Evolutionary conservation across 768 basidiomycete genomes (phyloP).

Genomic region (Gautieria morchelliformis): DNA sequence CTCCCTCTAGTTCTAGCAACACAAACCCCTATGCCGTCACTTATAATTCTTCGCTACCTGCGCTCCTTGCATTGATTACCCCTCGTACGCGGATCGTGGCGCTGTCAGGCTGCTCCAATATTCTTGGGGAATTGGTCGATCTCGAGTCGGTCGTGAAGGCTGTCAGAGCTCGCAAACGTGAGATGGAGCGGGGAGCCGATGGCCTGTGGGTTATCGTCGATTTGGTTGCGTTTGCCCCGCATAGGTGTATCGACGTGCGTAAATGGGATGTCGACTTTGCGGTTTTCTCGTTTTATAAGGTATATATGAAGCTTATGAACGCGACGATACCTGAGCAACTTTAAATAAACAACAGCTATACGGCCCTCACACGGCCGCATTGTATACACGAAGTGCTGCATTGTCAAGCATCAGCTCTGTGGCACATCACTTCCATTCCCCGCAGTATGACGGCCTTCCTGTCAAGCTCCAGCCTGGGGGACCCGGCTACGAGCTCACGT

Average conservation of each 20-base stretch:
- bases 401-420: conserved; percentile 44
- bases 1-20: conserved; percentile 33
- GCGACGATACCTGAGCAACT: background rate
- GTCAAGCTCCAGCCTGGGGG: conserved; percentile 69
- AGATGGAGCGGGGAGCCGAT: conserved; percentile 21
- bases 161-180: conserved; percentile 46
- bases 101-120: conserved; percentile 66
- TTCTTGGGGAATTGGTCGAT: conserved; percentile 57
- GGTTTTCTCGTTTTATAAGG: conserved; percentile 72
- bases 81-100: conserved; percentile 62
- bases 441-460: conserved; percentile 27
- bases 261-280: conserved; percentile 73
- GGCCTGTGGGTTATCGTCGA: conserved; percentile 41
- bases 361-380: conserved; percentile 58
- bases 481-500: conserved; percentile 64
- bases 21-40: conserved; percentile 60
- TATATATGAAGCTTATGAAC: conserved; percentile 16
- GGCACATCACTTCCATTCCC: conserved; percentile 58
- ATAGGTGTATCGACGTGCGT: conserved; percentile 59
- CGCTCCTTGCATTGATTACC: conserved; percentile 54
- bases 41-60: conserved; percentile 33
- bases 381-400: conserved; percentile 46
- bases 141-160: conserved; percentile 47
- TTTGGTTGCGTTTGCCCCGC: conserved; percentile 73
- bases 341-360: conserved; percentile 41